A percentile compares a stretch with the other conserved stretches of the same genome.
These are phyloP conservation scores for Colletotrichum sojae DNA, from an alignment of 2,329 filamentous ascomycete species.

Conservation along the genomic window DNA sequence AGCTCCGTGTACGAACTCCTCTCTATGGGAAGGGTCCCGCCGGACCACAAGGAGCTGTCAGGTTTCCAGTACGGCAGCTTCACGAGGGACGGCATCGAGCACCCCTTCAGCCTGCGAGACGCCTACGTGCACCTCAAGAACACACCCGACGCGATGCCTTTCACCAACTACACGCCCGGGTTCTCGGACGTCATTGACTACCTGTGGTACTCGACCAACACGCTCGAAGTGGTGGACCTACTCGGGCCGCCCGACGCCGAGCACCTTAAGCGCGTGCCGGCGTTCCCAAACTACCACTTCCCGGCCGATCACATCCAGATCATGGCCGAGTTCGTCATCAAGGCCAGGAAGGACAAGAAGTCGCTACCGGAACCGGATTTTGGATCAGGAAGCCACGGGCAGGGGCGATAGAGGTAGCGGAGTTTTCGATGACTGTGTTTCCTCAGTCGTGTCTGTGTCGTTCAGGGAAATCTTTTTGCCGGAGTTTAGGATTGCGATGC, in stretches of 20 bases:
- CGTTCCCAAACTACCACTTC: constrained; percentile 95
- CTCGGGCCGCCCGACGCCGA: constrained; percentile 89
- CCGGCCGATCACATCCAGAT: constrained; percentile 93
- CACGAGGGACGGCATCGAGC: constrained; percentile 90
- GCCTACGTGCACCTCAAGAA: constrained; percentile 88
- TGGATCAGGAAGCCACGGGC: constrained; percentile 54
- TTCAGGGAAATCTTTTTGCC: constrained; percentile 41
- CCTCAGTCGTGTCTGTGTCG: constrained; percentile 11
- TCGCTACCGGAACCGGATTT: constrained; percentile 73
- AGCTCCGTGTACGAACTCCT: constrained; percentile 95
- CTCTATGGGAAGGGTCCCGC: constrained; percentile 81
- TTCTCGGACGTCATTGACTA: constrained; percentile 96
- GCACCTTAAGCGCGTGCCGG: constrained; percentile 88
- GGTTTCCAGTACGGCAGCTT: constrained; percentile 93
- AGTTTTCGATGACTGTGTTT: constrained; percentile 18
- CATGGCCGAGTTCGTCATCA: constrained; percentile 90
- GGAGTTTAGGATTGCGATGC: constrained; percentile 43
- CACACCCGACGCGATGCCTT: constrained; percentile 86
- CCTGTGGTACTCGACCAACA: constrained; percentile 96
- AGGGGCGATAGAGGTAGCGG: constrained; percentile 32
- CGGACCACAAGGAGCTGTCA: constrained; percentile 84
- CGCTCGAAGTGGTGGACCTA: constrained; percentile 85
- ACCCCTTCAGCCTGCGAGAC: constrained; percentile 94
- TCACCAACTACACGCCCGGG: constrained; percentile 97
- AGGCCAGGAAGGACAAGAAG: constrained; percentile 87